phyloP scores from a whole-genome alignment of 495 filamentous ascomycete genomes.

The Penicillium steckii region DNA sequence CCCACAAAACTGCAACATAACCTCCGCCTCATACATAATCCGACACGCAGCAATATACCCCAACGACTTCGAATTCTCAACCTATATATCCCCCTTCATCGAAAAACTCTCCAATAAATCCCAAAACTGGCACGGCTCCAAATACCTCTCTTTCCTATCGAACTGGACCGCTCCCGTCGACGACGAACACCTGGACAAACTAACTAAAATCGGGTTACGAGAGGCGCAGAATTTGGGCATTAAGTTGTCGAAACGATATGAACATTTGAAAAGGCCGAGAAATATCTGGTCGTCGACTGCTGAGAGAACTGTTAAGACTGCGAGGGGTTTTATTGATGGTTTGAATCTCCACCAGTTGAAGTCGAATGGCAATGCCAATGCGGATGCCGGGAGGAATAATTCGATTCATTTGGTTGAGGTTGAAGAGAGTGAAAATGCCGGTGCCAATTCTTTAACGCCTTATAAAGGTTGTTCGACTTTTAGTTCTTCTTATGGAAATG shows the following conservation, averaged over 20 bases:
- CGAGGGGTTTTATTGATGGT: slow-evolving; percentile 17
- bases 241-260: slow-evolving; percentile 12
- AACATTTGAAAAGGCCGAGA: slow-evolving; percentile 3
- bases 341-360: slow-evolving; percentile 14
- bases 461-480: slow-evolving; percentile 23
- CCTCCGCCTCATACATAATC: slow-evolving; percentile 20
- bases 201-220: slow-evolving; percentile 19
- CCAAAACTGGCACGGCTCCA: slow-evolving; percentile 12
- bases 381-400: no score
- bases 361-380: no score
- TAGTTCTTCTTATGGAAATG: slow-evolving; percentile 20
- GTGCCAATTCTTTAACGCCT: slow-evolving; percentile 23
- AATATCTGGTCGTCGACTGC: slow-evolving; percentile 21
- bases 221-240: slow-evolving; percentile 14
- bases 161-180: slow-evolving; percentile 21
- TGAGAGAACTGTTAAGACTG: slow-evolving; percentile 17
- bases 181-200: slow-evolving; percentile 20
- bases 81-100: slow-evolving; percentile 21
- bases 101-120: slow-evolving; percentile 19
- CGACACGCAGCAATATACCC: slow-evolving; percentile 30
- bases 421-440: slow-evolving; percentile 14
- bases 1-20: slow-evolving; percentile 21
- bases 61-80: slow-evolving; percentile 27
- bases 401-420: slow-evolving; percentile 14
- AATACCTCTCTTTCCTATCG: slow-evolving; percentile 9